These are phyloP conservation scores for Ilyonectria sp. DNA, from an alignment of 2,329 filamentous ascomycete genomes.

Conservation along the genomic window DNA sequence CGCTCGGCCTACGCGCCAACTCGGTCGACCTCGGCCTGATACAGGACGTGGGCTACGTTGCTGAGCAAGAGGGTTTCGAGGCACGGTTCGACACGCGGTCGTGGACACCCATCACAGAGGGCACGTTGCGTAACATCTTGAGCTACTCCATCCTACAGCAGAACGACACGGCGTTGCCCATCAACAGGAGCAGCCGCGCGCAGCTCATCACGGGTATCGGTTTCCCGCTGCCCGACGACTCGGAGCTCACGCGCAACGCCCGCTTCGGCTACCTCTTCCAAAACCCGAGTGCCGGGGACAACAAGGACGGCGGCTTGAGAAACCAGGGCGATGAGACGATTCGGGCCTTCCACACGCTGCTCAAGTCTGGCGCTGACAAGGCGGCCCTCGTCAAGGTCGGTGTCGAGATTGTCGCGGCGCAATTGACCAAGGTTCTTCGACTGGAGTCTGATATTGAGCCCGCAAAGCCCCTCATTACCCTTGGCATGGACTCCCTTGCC, in stretches of 20 bases:
- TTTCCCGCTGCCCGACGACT: constrained; percentile 45
- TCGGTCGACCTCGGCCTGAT: constrained; percentile 48
- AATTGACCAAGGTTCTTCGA: constrained; percentile 45
- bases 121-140: constrained; percentile 46
- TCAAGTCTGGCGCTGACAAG: constrained; percentile 20
- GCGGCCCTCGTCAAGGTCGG: constrained; percentile 30
- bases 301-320: constrained; percentile 1
- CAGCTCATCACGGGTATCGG: constrained; percentile 47
- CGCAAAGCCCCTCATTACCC: constrained; percentile 42
- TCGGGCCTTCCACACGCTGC: constrained; percentile 25
- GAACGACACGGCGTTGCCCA: constrained; percentile 23
- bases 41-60: constrained; percentile 40
- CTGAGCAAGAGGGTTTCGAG: constrained; percentile 18
- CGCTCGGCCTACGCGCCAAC: constrained; percentile 44
- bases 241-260: constrained; percentile 42
- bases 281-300: constrained; percentile 1
- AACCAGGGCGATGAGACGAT: constrained; percentile 27
- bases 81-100: constrained; percentile 9
- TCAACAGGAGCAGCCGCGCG: constrained; percentile 35
- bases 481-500: constrained; percentile 49
- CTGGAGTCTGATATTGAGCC: constrained; percentile 45
- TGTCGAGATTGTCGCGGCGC: constrained; percentile 40
- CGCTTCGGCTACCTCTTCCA: constrained; percentile 41
- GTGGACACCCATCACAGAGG: constrained; percentile 48
- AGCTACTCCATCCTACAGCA: constrained; percentile 48